Percentiles rank a stretch among this genome's conserved stretches.
Evolutionary conservation across 805 yeast species (phyloP).

Genomic region (Priceomyces carsonii): DNA sequence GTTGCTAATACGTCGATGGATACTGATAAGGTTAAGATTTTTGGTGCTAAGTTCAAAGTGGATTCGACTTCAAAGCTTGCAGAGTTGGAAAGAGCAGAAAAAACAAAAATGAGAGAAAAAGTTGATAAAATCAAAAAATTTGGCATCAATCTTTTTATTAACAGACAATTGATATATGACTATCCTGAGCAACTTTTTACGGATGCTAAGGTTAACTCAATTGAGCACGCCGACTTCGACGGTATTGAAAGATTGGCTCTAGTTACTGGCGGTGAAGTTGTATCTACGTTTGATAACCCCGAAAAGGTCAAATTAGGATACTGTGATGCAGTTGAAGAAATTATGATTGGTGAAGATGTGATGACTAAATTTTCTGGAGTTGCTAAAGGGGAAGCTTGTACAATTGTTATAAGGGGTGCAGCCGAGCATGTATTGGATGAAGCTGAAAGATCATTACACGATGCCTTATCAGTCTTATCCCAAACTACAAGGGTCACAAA

Average conservation of each 20-base stretch:
- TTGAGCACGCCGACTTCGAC: slow-evolving; percentile 98
- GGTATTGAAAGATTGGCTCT: slow-evolving; percentile 96
- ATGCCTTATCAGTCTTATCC: slow-evolving; percentile 91
- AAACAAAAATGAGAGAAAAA: slow-evolving; percentile 86
- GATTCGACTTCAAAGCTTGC: slow-evolving; percentile 94
- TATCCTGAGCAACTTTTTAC: slow-evolving; percentile 96
- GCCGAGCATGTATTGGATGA: slow-evolving; percentile 49
- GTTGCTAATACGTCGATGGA: slow-evolving; percentile 96
- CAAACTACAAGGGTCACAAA: slow-evolving; percentile 93
- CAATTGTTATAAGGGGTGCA: slow-evolving; percentile 78
- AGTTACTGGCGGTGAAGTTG: slow-evolving; percentile 98
- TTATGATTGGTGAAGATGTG: slow-evolving; percentile 88
- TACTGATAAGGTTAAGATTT: slow-evolving; percentile 95
- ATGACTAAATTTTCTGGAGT: slow-evolving; percentile 95
- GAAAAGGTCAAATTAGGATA: slow-evolving; percentile 82
- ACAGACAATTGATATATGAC: slow-evolving; percentile 95
- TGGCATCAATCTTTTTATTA: slow-evolving; percentile 86
- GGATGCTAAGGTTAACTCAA: slow-evolving; percentile 83
- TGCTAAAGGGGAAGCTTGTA: slow-evolving; percentile 93
- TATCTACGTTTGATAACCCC: slow-evolving; percentile 92
- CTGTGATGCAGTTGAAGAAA: slow-evolving; percentile 88
- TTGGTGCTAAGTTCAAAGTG: slow-evolving; percentile 97
- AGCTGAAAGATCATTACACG: slow-evolving; percentile 68
- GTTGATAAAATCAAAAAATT: slow-evolving; percentile 87
- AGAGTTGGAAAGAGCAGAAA: slow-evolving; percentile 91